Percentiles rank a stretch among this genome's conserved stretches.
phyloP scores from a whole-genome alignment of 805 yeast genomes.

The Starmerella geochares region DNA sequence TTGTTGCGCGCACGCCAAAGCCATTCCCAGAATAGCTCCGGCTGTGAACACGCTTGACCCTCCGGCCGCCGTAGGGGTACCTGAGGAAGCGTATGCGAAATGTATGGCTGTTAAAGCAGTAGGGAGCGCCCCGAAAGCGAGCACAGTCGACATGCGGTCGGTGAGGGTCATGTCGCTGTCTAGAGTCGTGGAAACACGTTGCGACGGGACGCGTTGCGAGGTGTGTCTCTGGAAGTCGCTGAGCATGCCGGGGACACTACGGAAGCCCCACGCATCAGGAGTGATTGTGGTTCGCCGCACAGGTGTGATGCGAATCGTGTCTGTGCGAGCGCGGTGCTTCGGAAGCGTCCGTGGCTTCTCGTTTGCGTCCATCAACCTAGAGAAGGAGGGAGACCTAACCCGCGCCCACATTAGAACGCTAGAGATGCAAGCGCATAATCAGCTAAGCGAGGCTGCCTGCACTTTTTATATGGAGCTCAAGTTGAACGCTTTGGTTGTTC shows the following conservation, averaged over 20 bases:
- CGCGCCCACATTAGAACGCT: background rate
- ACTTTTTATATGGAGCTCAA: too few relatives aligned
- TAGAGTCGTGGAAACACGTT: background rate
- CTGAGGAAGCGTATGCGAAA: background rate
- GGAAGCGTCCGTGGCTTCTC: conserved; percentile 9
- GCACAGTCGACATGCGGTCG: conserved; percentile 10
- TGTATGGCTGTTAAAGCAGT: conserved; percentile 12
- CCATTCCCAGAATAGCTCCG: conserved; percentile 7
- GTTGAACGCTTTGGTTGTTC: too few relatives aligned
- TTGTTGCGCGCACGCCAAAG: conserved; percentile 3
- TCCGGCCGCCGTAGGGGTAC: background rate
- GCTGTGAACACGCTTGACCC: conserved; percentile 12
- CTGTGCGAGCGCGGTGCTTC: conserved; percentile 10
- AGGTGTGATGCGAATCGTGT: conserved; percentile 27
- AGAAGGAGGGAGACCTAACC: conserved; percentile 1
- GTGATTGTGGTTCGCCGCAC: conserved; percentile 26
- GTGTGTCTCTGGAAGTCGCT: conserved; percentile 33
- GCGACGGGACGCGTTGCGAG: conserved; percentile 23
- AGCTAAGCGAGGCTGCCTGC: background rate
- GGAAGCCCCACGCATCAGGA: conserved; percentile 32
- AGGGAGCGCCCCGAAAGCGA: conserved; percentile 15
- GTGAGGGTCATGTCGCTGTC: conserved; percentile 4
- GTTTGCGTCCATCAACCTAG: background rate
- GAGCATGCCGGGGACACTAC: conserved; percentile 31
- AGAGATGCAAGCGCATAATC: background rate